Conservation (phyloP, 2,329 filamentous ascomycete species). For the Zymoseptoria pseudotritici region DNA sequence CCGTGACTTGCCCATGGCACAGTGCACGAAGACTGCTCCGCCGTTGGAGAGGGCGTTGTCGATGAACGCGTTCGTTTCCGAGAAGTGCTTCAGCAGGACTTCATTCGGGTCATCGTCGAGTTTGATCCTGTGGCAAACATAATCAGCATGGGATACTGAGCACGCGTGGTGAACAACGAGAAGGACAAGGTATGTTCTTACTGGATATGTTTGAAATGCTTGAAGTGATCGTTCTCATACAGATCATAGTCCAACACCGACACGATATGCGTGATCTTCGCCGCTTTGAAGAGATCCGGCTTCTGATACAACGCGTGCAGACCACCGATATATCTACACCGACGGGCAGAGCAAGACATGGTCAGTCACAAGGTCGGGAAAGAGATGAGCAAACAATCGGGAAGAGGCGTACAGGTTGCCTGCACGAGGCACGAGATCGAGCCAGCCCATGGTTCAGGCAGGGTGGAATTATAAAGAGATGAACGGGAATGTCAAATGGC, state of each 20-base stretch:
- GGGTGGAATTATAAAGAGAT: neutral
- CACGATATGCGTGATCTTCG: conserved; percentile 78
- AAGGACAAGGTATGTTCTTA: neutral
- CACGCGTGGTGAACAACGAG: neutral
- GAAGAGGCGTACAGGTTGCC: conserved; percentile 21
- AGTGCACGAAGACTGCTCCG: conserved; percentile 60
- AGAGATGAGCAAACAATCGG: neutral
- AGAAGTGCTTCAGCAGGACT: conserved; percentile 73
- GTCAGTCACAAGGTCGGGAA: neutral
- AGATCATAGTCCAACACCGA: conserved; percentile 63
- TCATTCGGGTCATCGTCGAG: conserved; percentile 85
- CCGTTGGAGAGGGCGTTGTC: conserved; percentile 58
- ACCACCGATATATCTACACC: conserved; percentile 31
- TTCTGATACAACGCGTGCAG: conserved; percentile 34
- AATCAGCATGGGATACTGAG: neutral
- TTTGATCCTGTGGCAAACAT: conserved; percentile 46
- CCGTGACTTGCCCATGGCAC: conserved; percentile 89
- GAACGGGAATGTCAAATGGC: neutral
- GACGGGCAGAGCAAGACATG: neutral
- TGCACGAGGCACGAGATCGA: conserved; percentile 32
- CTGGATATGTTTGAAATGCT: conserved; percentile 54
- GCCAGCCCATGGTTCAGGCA: conserved; percentile 30
- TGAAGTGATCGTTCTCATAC: conserved; percentile 51
- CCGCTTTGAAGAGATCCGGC: conserved; percentile 57
- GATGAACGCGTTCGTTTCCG: conserved; percentile 65